A percentile compares a stretch with the other conserved stretches of the same genome.
Conservation (phyloP, 345 rosid species). For the Euphorbia peplus region DNA sequence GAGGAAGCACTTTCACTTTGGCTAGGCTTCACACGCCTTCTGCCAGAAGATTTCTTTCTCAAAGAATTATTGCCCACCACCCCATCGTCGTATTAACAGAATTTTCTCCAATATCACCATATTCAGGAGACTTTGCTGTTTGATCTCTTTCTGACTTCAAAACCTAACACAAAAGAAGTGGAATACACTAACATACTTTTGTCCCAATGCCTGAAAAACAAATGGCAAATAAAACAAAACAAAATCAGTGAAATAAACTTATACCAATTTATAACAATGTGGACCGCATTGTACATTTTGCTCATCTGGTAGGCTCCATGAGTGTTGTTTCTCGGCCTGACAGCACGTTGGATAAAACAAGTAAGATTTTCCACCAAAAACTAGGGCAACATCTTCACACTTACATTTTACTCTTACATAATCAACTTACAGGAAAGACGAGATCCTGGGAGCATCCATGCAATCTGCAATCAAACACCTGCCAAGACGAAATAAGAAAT, state of each 20-base stretch:
- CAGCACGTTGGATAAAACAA: slow-evolving; percentile 18
- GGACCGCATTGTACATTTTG: slow-evolving; percentile 75
- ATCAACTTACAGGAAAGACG: slow-evolving; percentile 76
- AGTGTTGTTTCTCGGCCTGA: slow-evolving; percentile 82
- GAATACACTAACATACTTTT: slow-evolving; percentile 15
- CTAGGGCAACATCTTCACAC: slow-evolving; percentile 19
- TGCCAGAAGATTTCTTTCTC: slow-evolving; percentile 48
- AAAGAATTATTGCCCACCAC: slow-evolving; percentile 36
- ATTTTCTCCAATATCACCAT: slow-evolving; percentile 48
- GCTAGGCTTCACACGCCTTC: slow-evolving; percentile 53
- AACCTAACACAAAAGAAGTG: slow-evolving; percentile 40
- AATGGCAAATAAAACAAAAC: slow-evolving; percentile 9
- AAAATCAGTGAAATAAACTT: slow-evolving; percentile 9
- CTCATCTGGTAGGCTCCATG: slow-evolving; percentile 57
- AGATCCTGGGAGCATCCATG: slow-evolving; percentile 99
- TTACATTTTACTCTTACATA: slow-evolving; percentile 18
- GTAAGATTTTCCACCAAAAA: slow-evolving; percentile 22
- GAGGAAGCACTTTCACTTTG: slow-evolving; percentile 95
- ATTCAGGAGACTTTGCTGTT: slow-evolving; percentile 29
- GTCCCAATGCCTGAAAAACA: slow-evolving; percentile 12
- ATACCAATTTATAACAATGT: slow-evolving; percentile 73
- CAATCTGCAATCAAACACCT: slow-evolving; percentile 98
- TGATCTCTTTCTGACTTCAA: slow-evolving; percentile 51
- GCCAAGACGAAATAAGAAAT: slow-evolving; percentile 25
- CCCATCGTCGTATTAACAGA: slow-evolving; percentile 54